phyloP scores from a whole-genome alignment of 257 asterid genomes.

The Schizonepeta tenuifolia region DNA sequence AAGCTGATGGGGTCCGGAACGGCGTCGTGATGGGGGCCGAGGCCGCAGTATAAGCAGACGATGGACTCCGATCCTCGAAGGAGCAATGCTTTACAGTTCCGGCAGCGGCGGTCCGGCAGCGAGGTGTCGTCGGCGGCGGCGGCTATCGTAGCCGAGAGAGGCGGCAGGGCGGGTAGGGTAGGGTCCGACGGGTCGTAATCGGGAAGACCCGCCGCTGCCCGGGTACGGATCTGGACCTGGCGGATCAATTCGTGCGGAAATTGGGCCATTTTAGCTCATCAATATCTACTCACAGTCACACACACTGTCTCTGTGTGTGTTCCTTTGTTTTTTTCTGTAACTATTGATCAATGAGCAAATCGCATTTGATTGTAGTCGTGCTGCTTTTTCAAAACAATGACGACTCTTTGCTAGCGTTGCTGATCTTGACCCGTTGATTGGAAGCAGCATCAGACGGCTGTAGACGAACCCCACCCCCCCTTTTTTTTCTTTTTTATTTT shows the following conservation, averaged over 20 bases:
- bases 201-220: constrained; percentile 69
- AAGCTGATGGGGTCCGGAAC: constrained; percentile 63
- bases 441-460: too few species aligned
- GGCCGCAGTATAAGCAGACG: constrained; percentile 76
- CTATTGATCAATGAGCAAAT: too few species aligned
- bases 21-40: constrained; percentile 49
- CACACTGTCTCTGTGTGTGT: constrained; percentile 7
- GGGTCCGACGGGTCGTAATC: constrained; percentile 61
- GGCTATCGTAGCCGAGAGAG: constrained; percentile 69
- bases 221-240: constrained; percentile 66
- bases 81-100: constrained; percentile 71
- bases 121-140: constrained; percentile 63
- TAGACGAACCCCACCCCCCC: too few species aligned
- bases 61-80: constrained; percentile 74
- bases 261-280: constrained; percentile 51
- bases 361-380: too few species aligned
- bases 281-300: background rate
- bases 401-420: too few species aligned
- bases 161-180: constrained; percentile 59
- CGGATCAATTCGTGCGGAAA: constrained; percentile 67
- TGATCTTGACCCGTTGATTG: too few species aligned
- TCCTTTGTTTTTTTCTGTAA: constrained; percentile 1
- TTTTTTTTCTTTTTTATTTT: too few species aligned
- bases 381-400: too few species aligned
- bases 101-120: constrained; percentile 67